Percentiles rank a stretch among this genome's conserved stretches.
These are phyloP conservation scores for Theobroma cacao DNA, from an alignment of 345 rosid genomes.

Conservation along the genomic window DNA sequence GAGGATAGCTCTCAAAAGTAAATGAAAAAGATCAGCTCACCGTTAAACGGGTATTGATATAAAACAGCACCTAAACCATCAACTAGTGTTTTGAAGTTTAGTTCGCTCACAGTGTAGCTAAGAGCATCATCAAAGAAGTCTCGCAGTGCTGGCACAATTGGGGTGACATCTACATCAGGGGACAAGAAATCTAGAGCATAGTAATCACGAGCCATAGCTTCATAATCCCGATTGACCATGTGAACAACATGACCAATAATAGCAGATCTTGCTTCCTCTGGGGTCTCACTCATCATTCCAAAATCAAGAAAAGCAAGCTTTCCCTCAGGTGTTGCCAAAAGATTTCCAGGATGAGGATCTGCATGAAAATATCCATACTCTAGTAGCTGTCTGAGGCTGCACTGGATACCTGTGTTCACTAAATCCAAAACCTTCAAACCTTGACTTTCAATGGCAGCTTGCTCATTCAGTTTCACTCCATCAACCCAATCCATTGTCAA, in stretches of 20 bases:
- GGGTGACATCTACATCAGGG: slow-evolving; percentile 87
- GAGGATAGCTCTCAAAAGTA: neutral
- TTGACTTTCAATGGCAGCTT: slow-evolving; percentile 83
- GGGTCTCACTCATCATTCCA: slow-evolving; percentile 99
- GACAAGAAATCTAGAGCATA: slow-evolving; percentile 82
- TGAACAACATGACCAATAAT: slow-evolving; percentile 93
- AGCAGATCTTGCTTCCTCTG: slow-evolving; percentile 94
- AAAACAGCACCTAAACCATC: slow-evolving; percentile 92
- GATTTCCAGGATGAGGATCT: slow-evolving; percentile 99
- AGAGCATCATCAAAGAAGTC: slow-evolving; percentile 94
- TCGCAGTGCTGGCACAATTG: slow-evolving; percentile 84
- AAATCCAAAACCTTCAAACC: slow-evolving; percentile 95
- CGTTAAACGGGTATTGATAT: slow-evolving; percentile 85
- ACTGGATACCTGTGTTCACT: slow-evolving; percentile 91
- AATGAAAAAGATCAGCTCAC: slow-evolving; percentile 30
- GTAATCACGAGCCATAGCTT: slow-evolving; percentile 97
- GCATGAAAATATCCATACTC: slow-evolving; percentile 98
- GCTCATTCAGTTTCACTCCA: slow-evolving; percentile 88
- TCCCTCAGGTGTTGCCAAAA: slow-evolving; percentile 95
- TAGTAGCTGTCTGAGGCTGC: slow-evolving; percentile 91
- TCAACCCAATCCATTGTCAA: slow-evolving; percentile 97
- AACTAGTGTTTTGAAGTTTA: slow-evolving; percentile 86
- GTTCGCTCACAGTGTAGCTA: slow-evolving; percentile 85
- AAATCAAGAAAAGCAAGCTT: slow-evolving; percentile 97
- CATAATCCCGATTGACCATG: slow-evolving; percentile 94